Conservation (phyloP, 208 protist genomes). For the Leishmania gerbilli region DNA sequence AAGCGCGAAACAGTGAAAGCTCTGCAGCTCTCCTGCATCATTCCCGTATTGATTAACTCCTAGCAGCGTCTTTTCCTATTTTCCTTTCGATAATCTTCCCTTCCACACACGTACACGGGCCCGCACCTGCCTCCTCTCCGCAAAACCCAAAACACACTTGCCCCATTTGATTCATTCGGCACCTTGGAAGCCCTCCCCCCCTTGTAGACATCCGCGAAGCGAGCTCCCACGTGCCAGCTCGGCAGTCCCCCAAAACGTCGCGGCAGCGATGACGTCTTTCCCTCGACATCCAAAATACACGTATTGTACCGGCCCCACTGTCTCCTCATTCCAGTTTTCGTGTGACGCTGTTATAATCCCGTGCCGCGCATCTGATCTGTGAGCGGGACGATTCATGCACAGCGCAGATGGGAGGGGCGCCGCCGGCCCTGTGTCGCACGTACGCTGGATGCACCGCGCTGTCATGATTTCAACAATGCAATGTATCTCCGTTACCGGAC, state of each 20-base stretch:
- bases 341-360: slow-evolving; percentile 47
- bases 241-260: background rate
- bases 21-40: background rate
- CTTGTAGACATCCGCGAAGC: background rate
- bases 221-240: fast-evolving
- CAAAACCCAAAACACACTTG: background rate
- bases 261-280: fast-evolving
- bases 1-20: background rate
- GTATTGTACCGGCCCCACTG: background rate
- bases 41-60: no score
- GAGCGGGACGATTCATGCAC: slow-evolving; percentile 53
- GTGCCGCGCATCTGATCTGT: slow-evolving; percentile 25
- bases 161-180: background rate
- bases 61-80: background rate
- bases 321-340: background rate
- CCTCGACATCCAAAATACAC: background rate
- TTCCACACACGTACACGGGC: background rate
- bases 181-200: background rate
- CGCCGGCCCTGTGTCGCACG: background rate
- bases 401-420: slow-evolving; percentile 33
- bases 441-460: background rate
- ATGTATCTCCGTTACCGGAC: slow-evolving; percentile 55
- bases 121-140: no score
- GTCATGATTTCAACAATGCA: slow-evolving; percentile 17
- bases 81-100: no score